Percentiles rank a stretch among this genome's conserved stretches.
Conservation (phyloP, 2,329 filamentous ascomycete species). For the Capronia epimyces region DNA sequence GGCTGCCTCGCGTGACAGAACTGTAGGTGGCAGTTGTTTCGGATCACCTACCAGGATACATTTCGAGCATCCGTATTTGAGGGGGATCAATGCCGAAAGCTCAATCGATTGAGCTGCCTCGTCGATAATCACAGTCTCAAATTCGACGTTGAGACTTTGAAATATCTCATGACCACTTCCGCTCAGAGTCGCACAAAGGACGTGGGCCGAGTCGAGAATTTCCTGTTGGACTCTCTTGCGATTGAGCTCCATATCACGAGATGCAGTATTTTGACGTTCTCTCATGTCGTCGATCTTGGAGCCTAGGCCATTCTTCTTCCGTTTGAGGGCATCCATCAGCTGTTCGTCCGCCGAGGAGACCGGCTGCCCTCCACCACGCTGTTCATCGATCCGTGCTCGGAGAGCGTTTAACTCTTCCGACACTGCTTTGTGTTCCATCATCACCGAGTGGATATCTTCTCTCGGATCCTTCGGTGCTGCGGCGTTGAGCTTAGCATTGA, state of each 20-base stretch:
- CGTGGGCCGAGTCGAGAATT: constrained; percentile 82
- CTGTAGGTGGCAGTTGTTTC: constrained; percentile 92
- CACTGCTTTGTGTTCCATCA: constrained; percentile 58
- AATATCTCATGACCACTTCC: constrained; percentile 98
- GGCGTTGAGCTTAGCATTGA: constrained; percentile 62
- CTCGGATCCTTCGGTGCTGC: constrained; percentile 41
- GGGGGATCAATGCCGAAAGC: constrained; percentile 87
- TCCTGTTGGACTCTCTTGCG: constrained; percentile 81
- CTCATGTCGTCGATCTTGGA: constrained; percentile 80
- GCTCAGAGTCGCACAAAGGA: constrained; percentile 90
- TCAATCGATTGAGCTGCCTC: constrained; percentile 98
- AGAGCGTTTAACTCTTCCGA: constrained; percentile 64
- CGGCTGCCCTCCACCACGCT: constrained; percentile 48
- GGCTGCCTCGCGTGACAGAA: constrained; percentile 87
- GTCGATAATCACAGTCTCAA: constrained; percentile 97
- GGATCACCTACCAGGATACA: constrained; percentile 97
- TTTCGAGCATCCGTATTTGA: constrained; percentile 96
- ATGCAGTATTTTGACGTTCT: constrained; percentile 74
- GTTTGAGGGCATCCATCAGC: constrained; percentile 71
- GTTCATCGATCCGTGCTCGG: constrained; percentile 66
- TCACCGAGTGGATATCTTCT: constrained; percentile 60
- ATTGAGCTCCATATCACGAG: constrained; percentile 79
- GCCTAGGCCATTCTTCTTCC: constrained; percentile 69
- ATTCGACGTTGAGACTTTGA: constrained; percentile 86
- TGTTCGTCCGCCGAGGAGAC: constrained; percentile 56